A percentile compares a stretch with the other conserved stretches of the same genome.
phyloP scores from a whole-genome alignment of 768 basidiomycete species.

The Lactifluus rugatus region DNA sequence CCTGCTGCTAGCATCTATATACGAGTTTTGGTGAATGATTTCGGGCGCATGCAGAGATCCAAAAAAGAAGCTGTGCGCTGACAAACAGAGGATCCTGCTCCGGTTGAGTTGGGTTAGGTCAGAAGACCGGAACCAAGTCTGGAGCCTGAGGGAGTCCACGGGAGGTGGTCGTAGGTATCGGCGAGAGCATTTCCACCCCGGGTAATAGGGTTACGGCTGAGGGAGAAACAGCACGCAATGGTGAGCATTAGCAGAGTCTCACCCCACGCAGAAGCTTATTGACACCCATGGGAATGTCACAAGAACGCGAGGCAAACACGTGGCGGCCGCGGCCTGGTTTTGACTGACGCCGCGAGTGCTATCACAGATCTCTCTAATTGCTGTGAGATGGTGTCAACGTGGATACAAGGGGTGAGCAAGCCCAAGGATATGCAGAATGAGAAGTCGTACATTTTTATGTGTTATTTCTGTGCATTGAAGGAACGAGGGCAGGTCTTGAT shows the following conservation, averaged over 20 bases:
- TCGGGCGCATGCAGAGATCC: neutral
- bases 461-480: neutral
- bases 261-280: neutral
- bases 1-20: constrained; percentile 6
- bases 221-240: neutral
- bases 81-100: no score
- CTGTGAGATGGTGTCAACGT: neutral
- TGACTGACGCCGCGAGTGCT: neutral
- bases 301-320: constrained; percentile 12
- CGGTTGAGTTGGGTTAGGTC: neutral
- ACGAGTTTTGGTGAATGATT: neutral
- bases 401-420: neutral
- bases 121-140: neutral
- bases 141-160: neutral
- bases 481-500: neutral
- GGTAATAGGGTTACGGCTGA: constrained; percentile 8
- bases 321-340: no score
- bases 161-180: constrained; percentile 1
- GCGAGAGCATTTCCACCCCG: constrained; percentile 5
- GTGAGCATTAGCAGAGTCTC: neutral
- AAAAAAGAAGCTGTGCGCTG: neutral
- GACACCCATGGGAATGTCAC: constrained; percentile 8
- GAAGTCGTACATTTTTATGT: neutral
- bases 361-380: neutral
- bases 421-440: neutral